Percentiles rank a stretch among this genome's conserved stretches.
phyloP scores from a whole-genome alignment of 805 yeast species.

The Wickerhamiella parazyma region DNA sequence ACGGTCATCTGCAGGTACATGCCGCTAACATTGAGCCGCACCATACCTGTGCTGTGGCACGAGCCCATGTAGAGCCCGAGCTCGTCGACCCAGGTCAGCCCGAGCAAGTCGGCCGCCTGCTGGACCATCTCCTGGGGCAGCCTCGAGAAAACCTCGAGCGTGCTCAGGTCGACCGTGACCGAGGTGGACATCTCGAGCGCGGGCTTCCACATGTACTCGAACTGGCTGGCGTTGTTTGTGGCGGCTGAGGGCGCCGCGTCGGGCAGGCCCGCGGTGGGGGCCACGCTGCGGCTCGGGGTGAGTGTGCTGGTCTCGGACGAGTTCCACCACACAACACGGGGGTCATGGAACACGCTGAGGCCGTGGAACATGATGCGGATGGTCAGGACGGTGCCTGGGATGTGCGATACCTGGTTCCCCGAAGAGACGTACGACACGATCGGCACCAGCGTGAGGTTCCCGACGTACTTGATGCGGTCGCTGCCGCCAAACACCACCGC shows the following conservation, averaged over 20 bases:
- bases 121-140: conserved; percentile 4
- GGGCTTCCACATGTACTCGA: not conserved
- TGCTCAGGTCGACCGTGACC: conserved; percentile 6
- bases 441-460: conserved; percentile 23
- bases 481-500: conserved; percentile 35
- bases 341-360: not conserved
- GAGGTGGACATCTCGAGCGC: conserved; percentile 1
- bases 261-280: not conserved
- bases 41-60: not conserved
- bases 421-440: conserved; percentile 9
- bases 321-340: not conserved
- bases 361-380: conserved; percentile 10
- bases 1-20: not conserved
- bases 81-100: not conserved
- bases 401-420: conserved; percentile 7
- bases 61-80: conserved; percentile 2
- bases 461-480: conserved; percentile 35
- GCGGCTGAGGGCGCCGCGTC: not conserved
- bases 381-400: conserved; percentile 5
- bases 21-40: conserved; percentile 5
- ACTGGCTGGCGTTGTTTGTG: not conserved
- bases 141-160: conserved; percentile 6
- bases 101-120: not conserved
- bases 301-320: not conserved
- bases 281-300: not conserved